Conservation (phyloP, 306 rosid genomes). For the Trifolium dubium region DNA sequence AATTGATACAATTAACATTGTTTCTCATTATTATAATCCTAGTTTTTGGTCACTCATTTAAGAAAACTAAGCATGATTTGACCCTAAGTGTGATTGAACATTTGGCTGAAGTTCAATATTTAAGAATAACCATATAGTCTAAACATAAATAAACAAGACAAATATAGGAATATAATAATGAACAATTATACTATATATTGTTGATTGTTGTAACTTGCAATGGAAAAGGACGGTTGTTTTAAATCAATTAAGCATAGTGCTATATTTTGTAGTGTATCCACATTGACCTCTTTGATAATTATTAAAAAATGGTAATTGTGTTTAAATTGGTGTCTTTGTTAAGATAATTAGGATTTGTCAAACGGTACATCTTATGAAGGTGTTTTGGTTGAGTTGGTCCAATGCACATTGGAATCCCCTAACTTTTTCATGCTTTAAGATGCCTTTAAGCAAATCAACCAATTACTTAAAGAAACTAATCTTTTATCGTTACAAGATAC, state of each 20-base stretch:
- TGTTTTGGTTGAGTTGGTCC: conserved; percentile 56
- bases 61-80: conserved; percentile 41
- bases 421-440: conserved; percentile 35
- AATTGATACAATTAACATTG: conserved; percentile 32
- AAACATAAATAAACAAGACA: conserved; percentile 35
- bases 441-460: conserved; percentile 43
- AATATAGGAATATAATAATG: conserved; percentile 24
- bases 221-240: conserved; percentile 51
- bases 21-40: neutral
- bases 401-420: conserved; percentile 56
- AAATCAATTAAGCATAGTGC: conserved; percentile 45
- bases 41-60: conserved; percentile 9
- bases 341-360: conserved; percentile 53
- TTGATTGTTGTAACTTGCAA: conserved; percentile 37
- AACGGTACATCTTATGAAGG: conserved; percentile 50
- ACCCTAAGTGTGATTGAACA: conserved; percentile 40
- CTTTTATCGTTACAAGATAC: no score
- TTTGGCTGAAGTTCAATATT: conserved; percentile 40
- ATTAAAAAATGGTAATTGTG: conserved; percentile 11
- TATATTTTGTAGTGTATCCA: conserved; percentile 43
- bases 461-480: neutral
- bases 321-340: conserved; percentile 28
- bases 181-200: conserved; percentile 4
- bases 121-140: conserved; percentile 14
- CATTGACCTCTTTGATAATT: conserved; percentile 35